Percentiles rank a stretch among this genome's conserved stretches.
phyloP scores from a whole-genome alignment of 768 basidiomycete species.

The Candolleomyces eurysporus region DNA sequence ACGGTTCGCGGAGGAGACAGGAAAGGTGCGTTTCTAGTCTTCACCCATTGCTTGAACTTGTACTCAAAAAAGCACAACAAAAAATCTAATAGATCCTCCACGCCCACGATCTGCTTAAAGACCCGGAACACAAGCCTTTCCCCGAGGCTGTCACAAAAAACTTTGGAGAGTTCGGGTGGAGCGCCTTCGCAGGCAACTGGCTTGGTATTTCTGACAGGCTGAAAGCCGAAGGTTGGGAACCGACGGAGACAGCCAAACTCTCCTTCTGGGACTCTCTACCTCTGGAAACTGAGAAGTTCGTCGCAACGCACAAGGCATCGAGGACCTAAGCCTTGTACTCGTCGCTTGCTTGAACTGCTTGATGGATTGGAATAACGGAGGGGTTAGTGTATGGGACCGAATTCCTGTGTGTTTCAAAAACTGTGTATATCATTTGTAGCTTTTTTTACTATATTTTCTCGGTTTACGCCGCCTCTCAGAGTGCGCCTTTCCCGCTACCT shows the following conservation, averaged over 20 bases:
- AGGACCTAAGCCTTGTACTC: too few relatives aligned
- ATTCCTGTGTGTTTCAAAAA: too few relatives aligned
- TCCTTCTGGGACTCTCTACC: conserved; percentile 50
- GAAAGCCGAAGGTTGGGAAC: conserved; percentile 27
- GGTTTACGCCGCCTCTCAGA: too few relatives aligned
- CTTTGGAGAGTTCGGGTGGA: not conserved
- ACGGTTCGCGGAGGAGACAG: too few relatives aligned
- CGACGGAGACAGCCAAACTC: conserved; percentile 49
- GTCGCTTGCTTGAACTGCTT: too few relatives aligned
- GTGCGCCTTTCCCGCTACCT: too few relatives aligned
- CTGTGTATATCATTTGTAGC: too few relatives aligned
- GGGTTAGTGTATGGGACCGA: too few relatives aligned
- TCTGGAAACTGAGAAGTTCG: conserved; percentile 27
- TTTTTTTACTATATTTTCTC: too few relatives aligned
- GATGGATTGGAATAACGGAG: too few relatives aligned
- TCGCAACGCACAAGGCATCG: not conserved
- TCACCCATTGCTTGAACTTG: not conserved
- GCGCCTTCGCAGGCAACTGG: not conserved
- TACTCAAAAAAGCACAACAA: too few relatives aligned
- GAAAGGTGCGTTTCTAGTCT: too few relatives aligned
- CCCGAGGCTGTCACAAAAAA: not conserved
- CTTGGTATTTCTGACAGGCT: conserved; percentile 23
- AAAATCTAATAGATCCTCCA: conserved; percentile 34
- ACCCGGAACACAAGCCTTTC: not conserved
- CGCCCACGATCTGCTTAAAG: conserved; percentile 19